These are phyloP conservation scores for Rhizopus sp. DNA, from an alignment of 371 early-diverging fungal species.

Conservation along the genomic window DNA sequence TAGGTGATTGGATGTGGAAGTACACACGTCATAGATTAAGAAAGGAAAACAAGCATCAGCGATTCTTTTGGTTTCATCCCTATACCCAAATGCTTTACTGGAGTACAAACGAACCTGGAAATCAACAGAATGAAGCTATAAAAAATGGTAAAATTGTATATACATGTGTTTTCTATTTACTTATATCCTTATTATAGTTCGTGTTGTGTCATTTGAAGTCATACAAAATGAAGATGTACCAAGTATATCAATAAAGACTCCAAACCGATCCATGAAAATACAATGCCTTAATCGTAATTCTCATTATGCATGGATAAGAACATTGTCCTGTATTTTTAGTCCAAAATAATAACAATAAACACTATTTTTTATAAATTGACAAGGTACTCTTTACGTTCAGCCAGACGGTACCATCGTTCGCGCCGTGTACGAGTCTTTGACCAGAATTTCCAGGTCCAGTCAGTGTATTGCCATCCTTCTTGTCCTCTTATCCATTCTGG, in stretches of 20 bases:
- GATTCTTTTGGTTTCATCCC: slow-evolving; percentile 79
- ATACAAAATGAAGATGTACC: slow-evolving; percentile 23
- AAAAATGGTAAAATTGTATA: slow-evolving; percentile 42
- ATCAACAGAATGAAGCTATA: slow-evolving; percentile 36
- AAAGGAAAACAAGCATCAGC: slow-evolving; percentile 60
- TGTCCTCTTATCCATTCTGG: slow-evolving; percentile 17
- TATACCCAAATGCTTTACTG: slow-evolving; percentile 74
- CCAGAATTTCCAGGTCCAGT: slow-evolving; percentile 18
- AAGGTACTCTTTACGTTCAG: slow-evolving; percentile 16
- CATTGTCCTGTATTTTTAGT: not conserved
- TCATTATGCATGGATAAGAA: slow-evolving; percentile 59
- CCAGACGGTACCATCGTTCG: slow-evolving; percentile 20
- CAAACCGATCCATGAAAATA: slow-evolving; percentile 57
- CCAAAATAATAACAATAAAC: not conserved
- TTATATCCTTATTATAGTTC: slow-evolving; percentile 22
- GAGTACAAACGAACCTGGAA: slow-evolving; percentile 66
- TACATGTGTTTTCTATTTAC: not conserved
- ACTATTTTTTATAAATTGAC: not conserved
- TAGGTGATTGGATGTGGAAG: slow-evolving; percentile 72
- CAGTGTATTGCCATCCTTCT: slow-evolving; percentile 24
- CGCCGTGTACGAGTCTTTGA: slow-evolving; percentile 16
- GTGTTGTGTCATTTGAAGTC: slow-evolving; percentile 51
- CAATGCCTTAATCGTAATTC: slow-evolving; percentile 57
- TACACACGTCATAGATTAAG: slow-evolving; percentile 62
- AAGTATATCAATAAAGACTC: slow-evolving; percentile 60